These are phyloP conservation scores for Colletotrichum sp. DNA, from an alignment of 2,329 filamentous ascomycete species.

Conservation along the genomic window DNA sequence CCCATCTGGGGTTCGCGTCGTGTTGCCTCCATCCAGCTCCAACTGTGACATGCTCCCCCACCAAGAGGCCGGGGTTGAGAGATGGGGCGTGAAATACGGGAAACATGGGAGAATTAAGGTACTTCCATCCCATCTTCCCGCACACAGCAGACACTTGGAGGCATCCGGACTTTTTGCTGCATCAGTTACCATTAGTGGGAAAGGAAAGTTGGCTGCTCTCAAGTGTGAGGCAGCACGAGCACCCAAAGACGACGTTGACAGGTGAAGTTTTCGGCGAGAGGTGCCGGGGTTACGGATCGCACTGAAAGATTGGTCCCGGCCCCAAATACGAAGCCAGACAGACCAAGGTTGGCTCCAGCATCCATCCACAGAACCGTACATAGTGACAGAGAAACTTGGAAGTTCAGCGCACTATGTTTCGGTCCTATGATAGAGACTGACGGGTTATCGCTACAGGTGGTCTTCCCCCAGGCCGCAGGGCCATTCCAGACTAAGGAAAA, in stretches of 20 bases:
- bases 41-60: conserved; percentile 13
- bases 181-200: conserved; percentile 4
- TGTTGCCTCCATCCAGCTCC: conserved; percentile 14
- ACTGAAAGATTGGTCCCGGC: neutral
- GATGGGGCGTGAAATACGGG: conserved; percentile 17
- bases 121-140: conserved; percentile 4
- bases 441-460: neutral
- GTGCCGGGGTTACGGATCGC: neutral
- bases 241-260: neutral
- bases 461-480: neutral
- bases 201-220: neutral
- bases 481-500: conserved; percentile 1
- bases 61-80: neutral
- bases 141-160: neutral
- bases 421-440: neutral
- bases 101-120: conserved; percentile 18
- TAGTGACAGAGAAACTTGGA: neutral
- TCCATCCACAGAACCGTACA: neutral
- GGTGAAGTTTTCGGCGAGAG: neutral
- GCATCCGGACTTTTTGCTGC: neutral
- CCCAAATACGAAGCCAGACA: neutral
- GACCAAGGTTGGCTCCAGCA: neutral
- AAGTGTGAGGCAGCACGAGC: neutral
- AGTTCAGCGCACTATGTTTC: neutral
- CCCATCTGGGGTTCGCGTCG: conserved; percentile 8